Conservation (phyloP, 306 rosid genomes). For the Calophaca sinica region DNA sequence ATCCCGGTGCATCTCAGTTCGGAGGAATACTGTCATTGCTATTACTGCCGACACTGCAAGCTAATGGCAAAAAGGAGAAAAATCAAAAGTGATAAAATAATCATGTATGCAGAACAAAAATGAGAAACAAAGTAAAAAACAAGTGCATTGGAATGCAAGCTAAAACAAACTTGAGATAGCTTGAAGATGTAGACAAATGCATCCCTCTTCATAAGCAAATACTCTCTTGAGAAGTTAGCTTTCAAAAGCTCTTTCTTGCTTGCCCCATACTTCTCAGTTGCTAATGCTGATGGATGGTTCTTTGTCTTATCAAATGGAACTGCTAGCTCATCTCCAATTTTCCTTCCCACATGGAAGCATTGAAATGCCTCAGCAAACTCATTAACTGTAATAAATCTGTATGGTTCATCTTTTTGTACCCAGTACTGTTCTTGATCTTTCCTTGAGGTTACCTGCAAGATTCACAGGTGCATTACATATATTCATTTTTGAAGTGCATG, state of each 20-base stretch:
- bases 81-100: constrained; percentile 5
- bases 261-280: constrained; percentile 49
- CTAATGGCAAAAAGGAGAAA: constrained; percentile 33
- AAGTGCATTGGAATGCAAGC: neutral
- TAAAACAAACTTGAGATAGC: constrained; percentile 46
- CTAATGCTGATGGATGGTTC: constrained; percentile 58
- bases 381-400: constrained; percentile 49
- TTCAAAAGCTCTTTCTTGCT: constrained; percentile 51
- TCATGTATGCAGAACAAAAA: neutral
- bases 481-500: neutral
- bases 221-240: constrained; percentile 59
- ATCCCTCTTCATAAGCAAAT: constrained; percentile 57
- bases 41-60: constrained; percentile 46
- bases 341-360: constrained; percentile 51
- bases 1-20: constrained; percentile 55
- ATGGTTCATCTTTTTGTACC: constrained; percentile 45
- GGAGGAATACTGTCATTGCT: constrained; percentile 48
- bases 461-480: neutral
- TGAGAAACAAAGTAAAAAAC: neutral
- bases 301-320: constrained; percentile 52
- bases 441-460: constrained; percentile 56
- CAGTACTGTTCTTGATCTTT: constrained; percentile 61
- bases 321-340: constrained; percentile 48
- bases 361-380: constrained; percentile 57
- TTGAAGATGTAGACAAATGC: constrained; percentile 56